Conservation (phyloP, 208 protist genomes). For the Crithidia fasciculata region DNA sequence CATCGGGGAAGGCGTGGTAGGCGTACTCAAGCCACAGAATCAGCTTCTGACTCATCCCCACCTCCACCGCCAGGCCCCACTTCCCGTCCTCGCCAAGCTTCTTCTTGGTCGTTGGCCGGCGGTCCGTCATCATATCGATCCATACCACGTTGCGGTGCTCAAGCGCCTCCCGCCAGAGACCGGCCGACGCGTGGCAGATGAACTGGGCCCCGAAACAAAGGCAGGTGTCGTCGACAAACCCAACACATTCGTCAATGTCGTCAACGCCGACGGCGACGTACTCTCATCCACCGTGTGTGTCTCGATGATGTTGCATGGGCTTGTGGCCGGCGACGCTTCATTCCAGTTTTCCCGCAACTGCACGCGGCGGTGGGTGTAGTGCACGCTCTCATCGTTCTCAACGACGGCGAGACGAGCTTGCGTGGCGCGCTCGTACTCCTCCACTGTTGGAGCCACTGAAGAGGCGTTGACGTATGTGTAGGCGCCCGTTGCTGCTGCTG, state of each 20-base stretch:
- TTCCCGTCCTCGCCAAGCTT: slow-evolving; percentile 17
- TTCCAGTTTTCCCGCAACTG: neutral
- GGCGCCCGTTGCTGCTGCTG: no score
- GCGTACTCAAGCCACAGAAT: slow-evolving; percentile 40
- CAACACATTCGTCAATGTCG: neutral
- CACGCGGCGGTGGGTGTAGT: slow-evolving; percentile 7
- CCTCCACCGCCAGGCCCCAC: slow-evolving; percentile 38
- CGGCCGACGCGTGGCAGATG: slow-evolving; percentile 28
- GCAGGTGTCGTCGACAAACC: slow-evolving; percentile 7
- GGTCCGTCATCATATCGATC: slow-evolving; percentile 35
- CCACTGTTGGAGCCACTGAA: neutral
- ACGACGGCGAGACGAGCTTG: neutral
- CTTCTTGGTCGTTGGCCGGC: slow-evolving; percentile 18
- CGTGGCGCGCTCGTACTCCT: slow-evolving; percentile 1
- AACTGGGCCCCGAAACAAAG: slow-evolving; percentile 19
- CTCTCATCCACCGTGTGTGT: slow-evolving; percentile 3
- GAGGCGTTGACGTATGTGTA: slow-evolving; percentile 4
- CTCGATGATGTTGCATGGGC: slow-evolving; percentile 1
- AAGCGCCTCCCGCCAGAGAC: slow-evolving; percentile 31
- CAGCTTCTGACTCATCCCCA: slow-evolving; percentile 48
- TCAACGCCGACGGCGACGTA: neutral
- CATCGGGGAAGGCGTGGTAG: slow-evolving; percentile 35
- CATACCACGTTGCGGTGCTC: slow-evolving; percentile 23
- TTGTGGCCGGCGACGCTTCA: neutral
- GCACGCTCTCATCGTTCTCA: slow-evolving; percentile 5